Base-by-base conservation (phyloP, 2,329 filamentous ascomycete species). In the Epichloe festucae region DNA sequence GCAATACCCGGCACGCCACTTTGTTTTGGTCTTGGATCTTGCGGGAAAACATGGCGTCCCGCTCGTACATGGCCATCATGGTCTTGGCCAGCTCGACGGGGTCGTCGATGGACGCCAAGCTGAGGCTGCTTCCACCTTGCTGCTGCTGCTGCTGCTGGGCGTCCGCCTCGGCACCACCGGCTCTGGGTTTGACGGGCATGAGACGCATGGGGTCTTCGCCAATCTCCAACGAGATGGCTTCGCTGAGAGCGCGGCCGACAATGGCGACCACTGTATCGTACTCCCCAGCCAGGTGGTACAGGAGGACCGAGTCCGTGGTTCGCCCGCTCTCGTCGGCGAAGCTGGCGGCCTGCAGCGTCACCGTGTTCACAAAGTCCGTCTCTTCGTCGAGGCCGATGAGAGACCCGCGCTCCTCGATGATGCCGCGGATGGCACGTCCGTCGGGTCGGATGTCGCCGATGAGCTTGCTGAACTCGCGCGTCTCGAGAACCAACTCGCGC, bases 321-420 rank as follows among this genome's bases (percentile, higher is more conserved):
- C 94, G 81, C 40, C 93, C 91, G 60, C 91, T 94, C 66, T 97
- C 91, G 59, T 98, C 91, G 4, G 93, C 93, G 62, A 90, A 88
- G 57, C 85, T 84, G 41, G 93, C 93, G 8, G 93, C 93, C 66
- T 95, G 89, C 43, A 93, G 76, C 1, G 91, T 97, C 60, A 98
- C 91, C n/a, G 85, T 85, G 62, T 84, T 85, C 66, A 98, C 79
- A 65, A 96, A 93, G 58, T 95, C 86, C 50, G 85, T 81, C 63
- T 93, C 82, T 57, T 87, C 84, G 41, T 79, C 78, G 21, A 97
- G 74, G 41, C 84, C 85, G 63, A 98, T 91, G 52, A 98, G 76
- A 34, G 78, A 74, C 42, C 89, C 81, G 39, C 91, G 87, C 62
- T 89, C 80, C 67, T 97, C 90, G 56, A 98, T 90, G 27, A 89